Conservation (phyloP, 2,329 filamentous ascomycete genomes). For the Colletotrichum orchidophilum region DNA sequence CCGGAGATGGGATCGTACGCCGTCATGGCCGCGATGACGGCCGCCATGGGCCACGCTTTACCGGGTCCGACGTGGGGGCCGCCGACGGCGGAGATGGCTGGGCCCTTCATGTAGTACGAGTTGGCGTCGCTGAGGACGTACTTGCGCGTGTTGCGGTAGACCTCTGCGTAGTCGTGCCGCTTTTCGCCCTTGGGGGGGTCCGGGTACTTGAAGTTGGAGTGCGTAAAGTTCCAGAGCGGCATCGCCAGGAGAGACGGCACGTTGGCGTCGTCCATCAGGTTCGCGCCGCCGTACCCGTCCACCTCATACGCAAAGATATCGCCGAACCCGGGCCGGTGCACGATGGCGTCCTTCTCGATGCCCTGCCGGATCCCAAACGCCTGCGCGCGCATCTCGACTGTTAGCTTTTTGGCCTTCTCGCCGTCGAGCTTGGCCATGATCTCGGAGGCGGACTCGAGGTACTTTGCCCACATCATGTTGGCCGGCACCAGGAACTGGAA, state of each 20-base stretch:
- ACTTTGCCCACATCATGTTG: slow-evolving; percentile 84
- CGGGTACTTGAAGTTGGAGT: slow-evolving; percentile 19
- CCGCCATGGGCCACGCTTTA: slow-evolving; percentile 65
- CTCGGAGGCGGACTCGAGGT: slow-evolving; percentile 60
- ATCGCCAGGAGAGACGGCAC: slow-evolving; percentile 73
- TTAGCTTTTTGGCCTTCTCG: slow-evolving; percentile 55
- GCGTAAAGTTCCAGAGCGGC: slow-evolving; percentile 68
- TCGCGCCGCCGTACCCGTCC: slow-evolving; percentile 74
- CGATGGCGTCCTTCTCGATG: slow-evolving; percentile 76
- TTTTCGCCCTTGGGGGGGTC: slow-evolving; percentile 19
- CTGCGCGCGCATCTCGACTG: slow-evolving; percentile 63
- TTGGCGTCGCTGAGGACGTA: slow-evolving; percentile 82
- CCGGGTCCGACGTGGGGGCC: slow-evolving; percentile 71
- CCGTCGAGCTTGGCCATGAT: slow-evolving; percentile 55
- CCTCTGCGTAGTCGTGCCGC: slow-evolving; percentile 63
- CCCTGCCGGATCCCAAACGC: slow-evolving; percentile 72
- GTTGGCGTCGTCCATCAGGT: slow-evolving; percentile 78
- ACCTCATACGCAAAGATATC: slow-evolving; percentile 82
- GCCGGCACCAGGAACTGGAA: slow-evolving; percentile 89
- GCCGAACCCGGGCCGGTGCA: slow-evolving; percentile 60
- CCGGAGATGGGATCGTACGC: slow-evolving; percentile 42
- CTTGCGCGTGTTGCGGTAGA: slow-evolving; percentile 81
- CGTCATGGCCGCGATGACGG: slow-evolving; percentile 62
- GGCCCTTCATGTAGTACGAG: slow-evolving; percentile 78
- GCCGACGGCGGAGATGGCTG: slow-evolving; percentile 77